These are phyloP conservation scores for Austroboletus festivus DNA, from an alignment of 768 basidiomycete species.

Conservation along the genomic window DNA sequence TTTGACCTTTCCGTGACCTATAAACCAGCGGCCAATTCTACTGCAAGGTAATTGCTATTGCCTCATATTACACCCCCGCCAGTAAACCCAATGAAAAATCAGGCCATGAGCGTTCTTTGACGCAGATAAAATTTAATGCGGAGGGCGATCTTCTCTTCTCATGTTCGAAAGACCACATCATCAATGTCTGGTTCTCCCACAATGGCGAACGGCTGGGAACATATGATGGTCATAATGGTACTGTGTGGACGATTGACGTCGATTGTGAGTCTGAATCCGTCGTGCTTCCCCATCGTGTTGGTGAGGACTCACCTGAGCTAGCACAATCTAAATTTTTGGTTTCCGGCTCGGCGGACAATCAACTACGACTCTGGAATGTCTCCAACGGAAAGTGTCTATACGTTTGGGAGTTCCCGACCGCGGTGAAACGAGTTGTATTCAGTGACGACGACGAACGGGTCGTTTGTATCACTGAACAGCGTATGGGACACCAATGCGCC, in stretches of 20 bases:
- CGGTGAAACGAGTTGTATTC: conserved; percentile 94
- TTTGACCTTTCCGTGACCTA: background rate
- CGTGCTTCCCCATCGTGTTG: background rate
- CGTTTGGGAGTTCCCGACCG: conserved; percentile 97
- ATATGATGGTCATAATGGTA: conserved; percentile 93
- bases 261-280: conserved; percentile 65
- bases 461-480: conserved; percentile 94
- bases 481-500: conserved; percentile 89
- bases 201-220: conserved; percentile 98
- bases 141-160: conserved; percentile 97
- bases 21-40: conserved; percentile 64
- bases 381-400: conserved; percentile 87
- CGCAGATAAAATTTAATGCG: conserved; percentile 95
- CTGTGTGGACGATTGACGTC: conserved; percentile 94
- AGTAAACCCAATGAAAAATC: conserved; percentile 17
- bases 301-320: conserved; percentile 24
- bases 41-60: conserved; percentile 49
- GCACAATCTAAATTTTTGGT: conserved; percentile 84
- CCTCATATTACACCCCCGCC: conserved; percentile 1
- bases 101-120: conserved; percentile 97
- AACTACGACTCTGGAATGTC: conserved; percentile 87
- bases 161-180: conserved; percentile 90
- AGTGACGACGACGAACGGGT: conserved; percentile 80
- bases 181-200: conserved; percentile 96
- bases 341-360: conserved; percentile 93